Percentiles rank a stretch among this genome's conserved stretches.
Evolutionary conservation across 306 rosid species (phyloP).

Genomic region (Albizia julibrissin): DNA sequence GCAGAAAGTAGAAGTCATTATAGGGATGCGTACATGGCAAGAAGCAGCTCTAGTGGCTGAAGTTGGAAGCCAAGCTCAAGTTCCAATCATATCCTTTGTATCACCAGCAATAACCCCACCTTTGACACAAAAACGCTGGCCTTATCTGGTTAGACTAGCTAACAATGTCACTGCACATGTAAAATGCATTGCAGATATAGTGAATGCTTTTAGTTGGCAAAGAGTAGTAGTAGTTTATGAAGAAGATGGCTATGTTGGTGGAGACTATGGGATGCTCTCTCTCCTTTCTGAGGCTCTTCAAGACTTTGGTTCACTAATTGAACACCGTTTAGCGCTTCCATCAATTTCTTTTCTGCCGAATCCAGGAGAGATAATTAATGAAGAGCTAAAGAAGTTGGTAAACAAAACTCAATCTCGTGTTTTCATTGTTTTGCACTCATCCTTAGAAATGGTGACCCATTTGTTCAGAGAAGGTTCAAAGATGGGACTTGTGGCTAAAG

Average conservation of each 20-base stretch:
- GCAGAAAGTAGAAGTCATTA: conserved; percentile 43
- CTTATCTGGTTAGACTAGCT: conserved; percentile 47
- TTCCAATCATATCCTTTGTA: conserved; percentile 62
- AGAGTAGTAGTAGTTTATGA: conserved; percentile 55
- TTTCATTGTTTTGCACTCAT: conserved; percentile 61
- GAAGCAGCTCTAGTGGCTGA: conserved; percentile 61
- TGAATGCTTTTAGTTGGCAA: conserved; percentile 47
- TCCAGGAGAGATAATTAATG: conserved; percentile 36
- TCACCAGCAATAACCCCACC: conserved; percentile 52
- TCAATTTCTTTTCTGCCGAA: conserved; percentile 41
- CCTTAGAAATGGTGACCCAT: conserved; percentile 50
- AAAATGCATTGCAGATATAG: conserved; percentile 55
- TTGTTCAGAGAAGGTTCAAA: conserved; percentile 62
- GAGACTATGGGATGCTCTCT: conserved; percentile 47
- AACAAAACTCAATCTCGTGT: conserved; percentile 52
- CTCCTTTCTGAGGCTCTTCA: conserved; percentile 67
- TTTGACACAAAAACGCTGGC: conserved; percentile 44
- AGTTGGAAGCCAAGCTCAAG: conserved; percentile 42
- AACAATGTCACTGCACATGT: conserved; percentile 37
- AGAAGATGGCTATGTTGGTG: conserved; percentile 46
- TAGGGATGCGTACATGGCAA: conserved; percentile 63
- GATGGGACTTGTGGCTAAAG: conserved; percentile 53
- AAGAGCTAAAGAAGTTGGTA: conserved; percentile 51
- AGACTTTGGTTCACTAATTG: conserved; percentile 50
- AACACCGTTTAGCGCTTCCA: conserved; percentile 62